Base-by-base conservation (phyloP, 2,329 filamentous ascomycete species). In the Epichloe sp. region DNA sequence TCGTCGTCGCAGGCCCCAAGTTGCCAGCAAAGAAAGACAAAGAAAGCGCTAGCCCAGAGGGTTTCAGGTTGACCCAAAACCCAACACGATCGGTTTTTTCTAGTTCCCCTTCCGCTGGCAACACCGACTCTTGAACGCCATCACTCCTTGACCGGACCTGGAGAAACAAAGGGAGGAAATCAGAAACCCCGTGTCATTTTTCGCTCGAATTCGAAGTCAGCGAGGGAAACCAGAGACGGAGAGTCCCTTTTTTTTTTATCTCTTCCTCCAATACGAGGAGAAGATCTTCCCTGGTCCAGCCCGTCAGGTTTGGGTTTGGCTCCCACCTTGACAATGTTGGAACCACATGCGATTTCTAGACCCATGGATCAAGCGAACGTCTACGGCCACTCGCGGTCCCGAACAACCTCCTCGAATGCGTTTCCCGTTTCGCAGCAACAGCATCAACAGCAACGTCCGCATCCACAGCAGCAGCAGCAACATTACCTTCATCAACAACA, bases 341-440 rank as follows among this genome's bases (percentile, higher is more conserved):
- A 65, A 55, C 60, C 64, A 15, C 64, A 63, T 54, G 55, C 57
- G 35, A 60, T 60, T 52, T 59, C 62, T 51, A 60, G 62, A 52
- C 63, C 61, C 50, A 60, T 66, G 56, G 63, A 68, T 52, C 64
- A 64, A 41, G 58, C 62, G 47, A 61, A 57, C 55, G 58, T 68
- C 55, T 78, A 79, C 62, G 67, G 71, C 50, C 78, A 80, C 58
- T 78, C 75, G 37, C 71, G 76, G 59, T 71, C 75, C 49, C 70
- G 77, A 60, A 79, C 76, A n/a, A 74, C 71, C 14, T 80, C 77
- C 2, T 80, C 78, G 54, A 77, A 70, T 61, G 65, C 70, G 51
- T 76, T 78, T 48, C 74, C 74, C 34, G 53, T 57, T 50, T 31
- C 8, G 3, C 67, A 66, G 49, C 55, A 59, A 36, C 62, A 63